Conservation (phyloP, 2,329 filamentous ascomycete genomes). For the Alternaria metachromatica region DNA sequence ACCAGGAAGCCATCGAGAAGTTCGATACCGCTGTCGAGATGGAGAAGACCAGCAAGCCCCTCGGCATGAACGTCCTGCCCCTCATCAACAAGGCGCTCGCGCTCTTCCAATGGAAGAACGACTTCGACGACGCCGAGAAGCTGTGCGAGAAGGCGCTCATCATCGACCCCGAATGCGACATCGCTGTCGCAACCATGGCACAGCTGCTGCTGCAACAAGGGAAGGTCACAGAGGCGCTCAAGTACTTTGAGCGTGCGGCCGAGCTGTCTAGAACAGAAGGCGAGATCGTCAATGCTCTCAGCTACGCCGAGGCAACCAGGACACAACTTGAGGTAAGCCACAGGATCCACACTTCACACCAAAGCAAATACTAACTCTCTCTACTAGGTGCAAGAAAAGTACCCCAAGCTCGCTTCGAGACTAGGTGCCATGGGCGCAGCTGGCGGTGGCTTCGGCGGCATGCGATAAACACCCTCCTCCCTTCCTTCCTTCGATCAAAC, state of each 20-base stretch:
- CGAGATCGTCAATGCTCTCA: conserved; percentile 94
- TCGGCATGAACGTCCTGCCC: conserved; percentile 96
- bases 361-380: background rate
- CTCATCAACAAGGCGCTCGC: conserved; percentile 98
- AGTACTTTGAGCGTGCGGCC: conserved; percentile 95
- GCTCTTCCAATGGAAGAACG: conserved; percentile 97
- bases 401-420: conserved; percentile 57
- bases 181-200: conserved; percentile 97
- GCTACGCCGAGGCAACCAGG: conserved; percentile 94
- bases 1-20: conserved; percentile 92
- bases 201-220: conserved; percentile 97
- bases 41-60: conserved; percentile 92
- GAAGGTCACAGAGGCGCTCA: conserved; percentile 92
- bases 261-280: conserved; percentile 93
- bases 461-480: conserved; percentile 35
- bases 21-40: conserved; percentile 99
- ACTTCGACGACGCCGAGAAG: conserved; percentile 93
- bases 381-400: conserved; percentile 58
- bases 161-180: conserved; percentile 98
- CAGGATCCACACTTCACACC: background rate
- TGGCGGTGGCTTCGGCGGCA: conserved; percentile 36
- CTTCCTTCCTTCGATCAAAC: background rate
- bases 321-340: conserved; percentile 78
- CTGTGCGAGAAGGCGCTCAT: conserved; percentile 97
- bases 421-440: conserved; percentile 55